Base-by-base conservation (phyloP, 1,284 basidiomycete genomes). In the Acaromyces ingoldii region DNA sequence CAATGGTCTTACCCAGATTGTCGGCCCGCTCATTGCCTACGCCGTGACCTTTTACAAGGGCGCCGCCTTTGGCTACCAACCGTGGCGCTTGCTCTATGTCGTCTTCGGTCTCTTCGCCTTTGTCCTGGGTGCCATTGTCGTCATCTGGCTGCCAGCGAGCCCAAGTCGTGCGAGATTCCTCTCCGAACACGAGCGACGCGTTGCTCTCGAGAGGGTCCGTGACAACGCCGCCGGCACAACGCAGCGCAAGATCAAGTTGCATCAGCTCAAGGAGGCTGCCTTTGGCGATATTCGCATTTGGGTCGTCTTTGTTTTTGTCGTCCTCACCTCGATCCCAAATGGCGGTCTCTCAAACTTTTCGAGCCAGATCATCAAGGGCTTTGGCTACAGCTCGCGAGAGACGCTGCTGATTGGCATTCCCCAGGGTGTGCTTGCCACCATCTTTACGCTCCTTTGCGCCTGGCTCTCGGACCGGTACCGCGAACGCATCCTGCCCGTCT, bases 1-100 rank as follows among this genome's bases (percentile, higher is more conserved):
- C 83, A 84, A 83, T 55, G 81, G 82, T 15, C 70, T 84, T 9
- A 85, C 84, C 0, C 78, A 80, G 48, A 76, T 85, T 3, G 83
- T 85, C 60, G 84, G 85, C 26, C 84, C 84, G 2, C 83, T 85
- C 55, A 79, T 85, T 22, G 84, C 84, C 46, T 86, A 83, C 66
- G 76, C 73, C 3, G 67, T 72, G 38, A 83, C 83, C 0, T 84
- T 83, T 63, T 80, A 82, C 65, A 63, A 77, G 13, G 81, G 81
- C 0, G 49, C n/a, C 6, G 49, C 21, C 13, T 30, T 51, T 13
- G 49, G 49, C 25, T 6, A 41, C 3, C 11, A n/a, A 37, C 76
- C 76, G 13, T 85, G 81, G 76, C 83, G 82, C 66, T 83, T 85
- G 60, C 78, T 86, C 17, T 85, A 83, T 64, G 58, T 84, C 36